Evolutionary conservation across 2,329 filamentous ascomycete genomes (phyloP), one percentile per base, ranked within the genome.

Genomic region (Penicillium sp.): DNA sequence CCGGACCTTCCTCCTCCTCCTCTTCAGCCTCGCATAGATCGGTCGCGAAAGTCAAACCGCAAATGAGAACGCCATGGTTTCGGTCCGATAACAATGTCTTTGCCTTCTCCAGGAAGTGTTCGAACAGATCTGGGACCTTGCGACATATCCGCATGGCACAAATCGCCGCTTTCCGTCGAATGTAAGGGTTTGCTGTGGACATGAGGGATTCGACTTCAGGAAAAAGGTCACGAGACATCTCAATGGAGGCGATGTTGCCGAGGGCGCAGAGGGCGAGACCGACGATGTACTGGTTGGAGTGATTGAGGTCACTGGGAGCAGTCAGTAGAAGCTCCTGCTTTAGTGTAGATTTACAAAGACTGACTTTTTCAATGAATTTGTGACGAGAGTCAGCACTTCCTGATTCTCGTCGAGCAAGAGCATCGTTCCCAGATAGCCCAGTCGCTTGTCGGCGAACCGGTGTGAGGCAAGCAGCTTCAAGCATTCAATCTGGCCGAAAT

Each of bases 401-500:
- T 98, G 92, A 57, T 98, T 98, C 73, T 98, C 92, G 64, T 98
- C 92, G 45, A 98, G 73, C 50, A 98, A 69, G 61, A 98, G 69
- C 80, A 95, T 98, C 12, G 92, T 98, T 15, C 92, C 92, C 51
- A 98, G 72, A 61, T 98, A 95, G 27, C 92, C 92, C 54, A 98
- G 70, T 32, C 92, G 82, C 72, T 98, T 98, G 74, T 98, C 92
- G 52, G 92, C 92, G 61, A 98, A 98, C 42, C 90, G 86, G 50
- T 93, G 89, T 27, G 92, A 98, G 41, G 92, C 92, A 41, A 98
- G 78, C 34, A 98, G 79, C 70, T 98, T 98, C 59, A 98, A 76
- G 67, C 92, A 98, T 79, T 98, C 92, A 62, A 98, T 98, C 74
- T 98, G 92, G 35, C 92, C 92, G 64, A 98, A 98, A 68, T 98